A percentile compares a stretch with the other conserved stretches of the same genome.
Conservation (phyloP, 2,329 filamentous ascomycete genomes). For the Cladosporium sp. region DNA sequence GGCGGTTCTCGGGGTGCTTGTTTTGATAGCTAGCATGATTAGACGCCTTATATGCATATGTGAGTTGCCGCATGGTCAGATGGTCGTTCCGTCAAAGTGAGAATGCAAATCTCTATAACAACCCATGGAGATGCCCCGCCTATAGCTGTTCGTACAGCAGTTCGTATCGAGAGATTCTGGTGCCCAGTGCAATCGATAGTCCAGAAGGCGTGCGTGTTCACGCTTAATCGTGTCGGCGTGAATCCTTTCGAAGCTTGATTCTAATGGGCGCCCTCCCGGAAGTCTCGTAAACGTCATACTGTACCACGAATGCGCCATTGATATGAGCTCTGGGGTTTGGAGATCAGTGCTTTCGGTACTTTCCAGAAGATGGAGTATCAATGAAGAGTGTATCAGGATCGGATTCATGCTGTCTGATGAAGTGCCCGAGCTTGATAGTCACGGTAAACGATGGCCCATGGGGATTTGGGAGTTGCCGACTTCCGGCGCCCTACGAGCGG, state of each 20-base stretch:
- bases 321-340: background rate
- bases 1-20: background rate
- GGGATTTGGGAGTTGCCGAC: background rate
- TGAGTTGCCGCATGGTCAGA: background rate
- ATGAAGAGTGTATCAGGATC: background rate
- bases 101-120: background rate
- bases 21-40: background rate
- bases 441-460: background rate
- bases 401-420: background rate
- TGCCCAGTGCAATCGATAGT: background rate
- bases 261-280: background rate
- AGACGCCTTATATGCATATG: background rate
- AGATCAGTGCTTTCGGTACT: background rate
- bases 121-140: no score
- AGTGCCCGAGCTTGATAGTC: background rate
- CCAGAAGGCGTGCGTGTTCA: background rate
- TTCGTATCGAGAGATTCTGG: background rate
- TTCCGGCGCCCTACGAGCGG: background rate
- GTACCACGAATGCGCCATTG: background rate
- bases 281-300: background rate
- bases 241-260: background rate
- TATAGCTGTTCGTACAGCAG: no score
- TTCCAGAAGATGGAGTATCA: background rate
- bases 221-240: background rate
- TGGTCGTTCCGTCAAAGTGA: background rate